phyloP scores from a whole-genome alignment of 169 alveolate genomes.

The Eimeria praecox region DNA sequence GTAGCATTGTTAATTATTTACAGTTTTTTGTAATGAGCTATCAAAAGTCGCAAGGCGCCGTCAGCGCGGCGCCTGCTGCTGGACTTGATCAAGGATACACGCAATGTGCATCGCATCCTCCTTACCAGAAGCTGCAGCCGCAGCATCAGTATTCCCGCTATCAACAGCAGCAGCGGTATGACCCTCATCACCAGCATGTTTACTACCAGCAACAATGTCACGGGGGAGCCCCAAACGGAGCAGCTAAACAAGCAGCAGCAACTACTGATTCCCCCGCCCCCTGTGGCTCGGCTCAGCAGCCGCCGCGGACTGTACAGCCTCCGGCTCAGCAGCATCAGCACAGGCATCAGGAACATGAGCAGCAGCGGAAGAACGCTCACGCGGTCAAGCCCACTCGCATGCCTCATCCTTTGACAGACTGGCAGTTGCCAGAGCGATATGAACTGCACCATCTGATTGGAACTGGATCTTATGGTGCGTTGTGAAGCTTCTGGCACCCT shows the following conservation, averaged over 20 bases:
- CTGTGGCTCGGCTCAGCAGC: conserved; percentile 48
- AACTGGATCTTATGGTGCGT: conserved; percentile 96
- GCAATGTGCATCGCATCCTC: conserved; percentile 54
- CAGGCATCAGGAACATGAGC: conserved; percentile 66
- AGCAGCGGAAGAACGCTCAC: conserved; percentile 44
- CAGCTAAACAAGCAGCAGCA: conserved; percentile 25
- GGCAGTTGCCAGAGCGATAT: conserved; percentile 90
- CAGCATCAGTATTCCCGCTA: conserved; percentile 72
- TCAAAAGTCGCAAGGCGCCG: conserved; percentile 76
- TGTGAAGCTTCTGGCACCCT: not conserved
- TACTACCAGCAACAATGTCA: conserved; percentile 74
- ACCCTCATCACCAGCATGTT: conserved; percentile 60
- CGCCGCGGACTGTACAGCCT: conserved; percentile 60
- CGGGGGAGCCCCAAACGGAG: conserved; percentile 26
- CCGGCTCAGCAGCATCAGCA: conserved; percentile 37
- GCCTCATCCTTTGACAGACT: conserved; percentile 82
- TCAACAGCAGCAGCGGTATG: conserved; percentile 52
- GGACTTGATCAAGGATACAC: conserved; percentile 55
- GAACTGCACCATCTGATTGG: conserved; percentile 94
- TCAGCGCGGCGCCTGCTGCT: conserved; percentile 74
- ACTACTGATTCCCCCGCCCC: conserved; percentile 16
- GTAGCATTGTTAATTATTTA: not conserved
- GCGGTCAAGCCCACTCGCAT: conserved; percentile 74
- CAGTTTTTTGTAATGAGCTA: conserved; percentile 67
- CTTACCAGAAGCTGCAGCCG: conserved; percentile 66